Evolutionary conservation across 1,284 basidiomycete species (phyloP), one percentile per base, ranked within the genome.

Genomic region (Heterobasidion occidentale): DNA sequence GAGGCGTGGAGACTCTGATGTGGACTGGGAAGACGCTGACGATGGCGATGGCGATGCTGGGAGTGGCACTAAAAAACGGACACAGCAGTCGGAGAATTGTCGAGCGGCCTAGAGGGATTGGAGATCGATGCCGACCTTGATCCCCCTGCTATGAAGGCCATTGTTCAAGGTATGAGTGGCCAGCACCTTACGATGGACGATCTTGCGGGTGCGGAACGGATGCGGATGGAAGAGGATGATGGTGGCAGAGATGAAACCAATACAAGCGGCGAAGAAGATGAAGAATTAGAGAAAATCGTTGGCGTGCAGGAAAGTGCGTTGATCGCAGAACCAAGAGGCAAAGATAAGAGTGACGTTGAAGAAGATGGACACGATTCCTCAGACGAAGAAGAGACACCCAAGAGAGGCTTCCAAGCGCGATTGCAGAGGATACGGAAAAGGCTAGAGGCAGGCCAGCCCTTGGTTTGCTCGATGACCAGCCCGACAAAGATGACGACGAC

Each of bases 1-100:
- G 66, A 74, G 85, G 57, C 69, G 74, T 54, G 84, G 78, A 0
- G 86, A 88, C 67, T 87, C 84, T 15, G 88, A 90, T 68, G 60
- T 89, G 36, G 83, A 90, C 55, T 89, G 86, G 85, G 87, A 85
- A 1, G 79, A 79, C 54, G 77, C 71, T 19, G 19, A 19, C 19
- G 19, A 19, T n/a, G 63, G 59, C 14, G 67, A 62, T 44, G 58
- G 61, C 45, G 62, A 61, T 4, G 64, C 65, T 14, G 67, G 62
- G 17, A 17, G 17, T n/a, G 27, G 1, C 19, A 19, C 19, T 19
- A 19, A 19, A 42, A 42, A 9, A 11, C 15, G 38, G 63, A 60
- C 2, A 70, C 64, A 36, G 67, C 46, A 7, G 60, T 71, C 33
- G 73, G 75, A 7, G 68, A 63, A 61, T 60, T 68, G 63, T 74